phyloP scores from a whole-genome alignment of 1,284 basidiomycete genomes.

The Microbotryum silenes-acaulis region DNA sequence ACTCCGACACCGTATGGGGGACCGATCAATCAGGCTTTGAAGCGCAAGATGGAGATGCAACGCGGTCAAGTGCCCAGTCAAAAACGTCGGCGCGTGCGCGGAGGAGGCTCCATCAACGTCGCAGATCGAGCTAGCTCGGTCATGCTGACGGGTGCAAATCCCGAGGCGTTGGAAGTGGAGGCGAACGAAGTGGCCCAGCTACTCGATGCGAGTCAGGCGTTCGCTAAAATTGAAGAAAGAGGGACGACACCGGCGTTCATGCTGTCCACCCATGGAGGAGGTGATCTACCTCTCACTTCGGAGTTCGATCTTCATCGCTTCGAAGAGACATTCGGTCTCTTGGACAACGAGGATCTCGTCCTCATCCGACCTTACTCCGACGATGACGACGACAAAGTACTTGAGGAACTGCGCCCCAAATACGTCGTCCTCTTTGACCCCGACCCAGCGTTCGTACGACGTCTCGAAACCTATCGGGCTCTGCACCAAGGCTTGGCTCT shows the following conservation, averaged over 20 bases:
- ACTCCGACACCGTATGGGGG: background rate
- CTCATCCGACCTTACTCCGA: slow-evolving; percentile 82
- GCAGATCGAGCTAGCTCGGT: slow-evolving; percentile 27
- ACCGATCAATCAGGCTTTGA: slow-evolving; percentile 52
- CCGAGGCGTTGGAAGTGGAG: slow-evolving; percentile 49
- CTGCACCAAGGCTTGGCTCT: slow-evolving; percentile 70
- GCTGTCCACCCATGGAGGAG: no score
- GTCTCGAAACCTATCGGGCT: slow-evolving; percentile 86
- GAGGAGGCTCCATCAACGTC: slow-evolving; percentile 26
- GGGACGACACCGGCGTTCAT: no score
- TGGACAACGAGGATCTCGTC: slow-evolving; percentile 71
- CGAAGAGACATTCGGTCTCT: slow-evolving; percentile 56
- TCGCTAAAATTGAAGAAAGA: no score
- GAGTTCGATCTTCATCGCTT: no score
- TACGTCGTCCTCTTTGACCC: slow-evolving; percentile 96
- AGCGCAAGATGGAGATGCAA: slow-evolving; percentile 59
- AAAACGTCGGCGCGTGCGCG: slow-evolving; percentile 43
- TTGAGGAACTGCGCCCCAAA: slow-evolving; percentile 79
- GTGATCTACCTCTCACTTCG: no score
- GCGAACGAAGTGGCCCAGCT: slow-evolving; percentile 53
- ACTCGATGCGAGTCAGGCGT: no score
- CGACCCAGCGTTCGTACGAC: slow-evolving; percentile 80
- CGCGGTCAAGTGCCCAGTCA: slow-evolving; percentile 36
- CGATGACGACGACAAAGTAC: slow-evolving; percentile 81
- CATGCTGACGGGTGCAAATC: slow-evolving; percentile 52